Conservation (phyloP, 305 asterid genomes). For the Solanum hybrid region DNA sequence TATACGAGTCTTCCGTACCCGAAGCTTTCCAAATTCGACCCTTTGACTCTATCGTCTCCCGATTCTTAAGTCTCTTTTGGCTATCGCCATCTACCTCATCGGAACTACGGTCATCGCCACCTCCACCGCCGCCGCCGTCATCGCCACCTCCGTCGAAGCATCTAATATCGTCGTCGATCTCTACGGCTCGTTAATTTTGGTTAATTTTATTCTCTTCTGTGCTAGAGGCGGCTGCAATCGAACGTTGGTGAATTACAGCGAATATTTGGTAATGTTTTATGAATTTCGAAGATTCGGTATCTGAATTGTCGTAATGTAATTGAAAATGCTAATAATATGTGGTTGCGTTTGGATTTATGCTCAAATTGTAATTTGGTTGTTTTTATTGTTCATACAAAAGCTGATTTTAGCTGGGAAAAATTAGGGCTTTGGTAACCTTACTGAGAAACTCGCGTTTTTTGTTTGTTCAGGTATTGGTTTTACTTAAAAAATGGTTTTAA, state of each 20-base stretch:
- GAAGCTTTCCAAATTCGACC: background rate
- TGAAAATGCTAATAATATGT: background rate
- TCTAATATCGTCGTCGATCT: background rate
- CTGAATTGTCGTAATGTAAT: background rate
- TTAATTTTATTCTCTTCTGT: background rate
- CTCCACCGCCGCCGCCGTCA: background rate
- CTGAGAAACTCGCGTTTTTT: background rate
- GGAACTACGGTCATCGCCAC: background rate
- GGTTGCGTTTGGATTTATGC: background rate
- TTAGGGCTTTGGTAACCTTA: background rate
- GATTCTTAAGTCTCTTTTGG: background rate
- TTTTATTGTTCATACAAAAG: background rate
- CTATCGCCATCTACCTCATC: background rate
- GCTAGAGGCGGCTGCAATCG: background rate
- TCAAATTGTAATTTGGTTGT: background rate
- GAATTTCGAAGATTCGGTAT: background rate
- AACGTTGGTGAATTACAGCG: background rate
- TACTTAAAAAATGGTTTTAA: background rate
- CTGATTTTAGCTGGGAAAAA: background rate
- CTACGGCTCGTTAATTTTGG: background rate
- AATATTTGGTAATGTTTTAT: background rate
- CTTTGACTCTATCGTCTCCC: conserved; percentile 6
- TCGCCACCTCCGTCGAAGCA: background rate
- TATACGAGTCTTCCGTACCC: background rate
- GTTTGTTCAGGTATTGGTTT: background rate